Evolutionary conservation across 2,329 filamentous ascomycete genomes (phyloP), one percentile per base, ranked within the genome.

Genomic region (Fusarium sp.): DNA sequence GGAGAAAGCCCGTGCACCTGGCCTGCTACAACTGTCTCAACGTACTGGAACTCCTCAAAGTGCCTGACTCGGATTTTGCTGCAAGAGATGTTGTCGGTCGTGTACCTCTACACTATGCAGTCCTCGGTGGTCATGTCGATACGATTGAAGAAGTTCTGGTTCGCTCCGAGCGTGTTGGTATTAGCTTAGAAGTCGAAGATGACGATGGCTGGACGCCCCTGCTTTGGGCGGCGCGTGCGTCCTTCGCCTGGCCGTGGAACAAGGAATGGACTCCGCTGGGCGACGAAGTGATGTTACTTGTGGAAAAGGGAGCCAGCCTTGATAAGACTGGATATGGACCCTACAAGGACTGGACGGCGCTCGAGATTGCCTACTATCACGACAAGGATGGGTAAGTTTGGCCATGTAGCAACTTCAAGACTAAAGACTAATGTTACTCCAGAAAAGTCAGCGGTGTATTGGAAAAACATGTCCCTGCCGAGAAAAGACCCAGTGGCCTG

Each of bases 11-110:
- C 5, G 17, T 34, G 18, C 59, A 58, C n/a, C 11, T 63, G 9
- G 53, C 59, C 24, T 63, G 59, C 28, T 63, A 63, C 33, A 58
- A 49, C 34, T 58, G 40, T n/a, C 42, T 58, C n/a, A 46, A 58
- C 6, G 39, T 34, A 4, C 43, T 63, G 5, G 28, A 58, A 9
- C 6, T 44, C 13, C 28, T 63, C 7, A 38, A 63, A 6, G 59
- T 48, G 9, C 48, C 46, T 7, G 48, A 63, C 28, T 63, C 59
- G 17, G 53, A 63, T 14, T 58, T 63, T 49, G 31, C 54, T 10
- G 48, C 22, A 6, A 45, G 11, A 31, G 59, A 63, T 39, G n/a
- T 39, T 14, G 28, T 58, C 20, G 59, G 59, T 14, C 17, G 59
- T 31, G 59, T 63, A 1, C 59, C 48, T 14, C 54, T 63, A 13